Evolutionary conservation across 2,329 filamentous ascomycete genomes (phyloP).

Genomic region (Aciculosporium take): DNA sequence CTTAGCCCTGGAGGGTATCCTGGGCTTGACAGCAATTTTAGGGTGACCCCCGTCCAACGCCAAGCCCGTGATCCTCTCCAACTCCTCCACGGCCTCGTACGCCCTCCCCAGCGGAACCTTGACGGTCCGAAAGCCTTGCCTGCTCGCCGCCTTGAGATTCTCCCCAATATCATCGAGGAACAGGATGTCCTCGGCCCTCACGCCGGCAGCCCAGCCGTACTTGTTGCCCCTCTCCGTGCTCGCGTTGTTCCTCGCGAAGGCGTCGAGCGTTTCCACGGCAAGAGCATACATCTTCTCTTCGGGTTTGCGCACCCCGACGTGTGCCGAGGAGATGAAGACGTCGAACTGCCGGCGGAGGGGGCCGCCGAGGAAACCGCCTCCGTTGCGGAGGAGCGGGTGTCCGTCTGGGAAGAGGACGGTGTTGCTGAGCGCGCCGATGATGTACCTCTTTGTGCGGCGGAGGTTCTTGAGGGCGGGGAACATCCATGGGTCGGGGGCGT

Average conservation of each 20-base stretch:
- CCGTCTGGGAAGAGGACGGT: constrained; percentile 72
- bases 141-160: constrained; percentile 70
- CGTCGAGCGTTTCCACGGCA: constrained; percentile 52
- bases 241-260: constrained; percentile 41
- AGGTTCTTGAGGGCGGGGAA: constrained; percentile 64
- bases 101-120: constrained; percentile 71
- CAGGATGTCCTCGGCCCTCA: constrained; percentile 54
- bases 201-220: constrained; percentile 31
- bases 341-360: constrained; percentile 61
- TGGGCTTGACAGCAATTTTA: constrained; percentile 30
- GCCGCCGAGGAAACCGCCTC: constrained; percentile 32
- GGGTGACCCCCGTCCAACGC: constrained; percentile 42
- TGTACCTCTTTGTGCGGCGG: constrained; percentile 46
- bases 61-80: constrained; percentile 64
- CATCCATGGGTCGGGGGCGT: constrained; percentile 71
- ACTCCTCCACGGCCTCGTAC: constrained; percentile 65
- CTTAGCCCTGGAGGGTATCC: constrained; percentile 24
- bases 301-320: constrained; percentile 78
- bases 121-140: constrained; percentile 64
- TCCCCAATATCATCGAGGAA: constrained; percentile 93
- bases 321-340: constrained; percentile 74
- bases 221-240: constrained; percentile 21
- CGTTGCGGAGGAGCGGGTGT: constrained; percentile 45
- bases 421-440: constrained; percentile 77
- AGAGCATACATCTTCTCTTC: constrained; percentile 68